Conservation (phyloP, 257 asterid species). For the Gynochthodes officinalis region DNA sequence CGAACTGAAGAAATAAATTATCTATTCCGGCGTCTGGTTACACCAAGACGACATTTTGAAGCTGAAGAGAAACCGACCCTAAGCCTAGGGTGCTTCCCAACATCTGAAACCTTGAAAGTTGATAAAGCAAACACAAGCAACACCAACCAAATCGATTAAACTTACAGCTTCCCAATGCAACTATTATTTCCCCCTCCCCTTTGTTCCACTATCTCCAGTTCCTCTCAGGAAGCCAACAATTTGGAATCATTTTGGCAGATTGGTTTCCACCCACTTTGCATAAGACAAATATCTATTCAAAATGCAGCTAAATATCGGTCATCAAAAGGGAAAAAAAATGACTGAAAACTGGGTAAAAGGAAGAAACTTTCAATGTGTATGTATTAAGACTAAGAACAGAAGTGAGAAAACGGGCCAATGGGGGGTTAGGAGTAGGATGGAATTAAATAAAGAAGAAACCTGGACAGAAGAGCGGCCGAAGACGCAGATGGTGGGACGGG, state of each 20-base stretch:
- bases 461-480: slow-evolving; percentile 68
- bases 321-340: too few species aligned
- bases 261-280: not conserved
- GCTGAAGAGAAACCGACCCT: not conserved
- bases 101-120: not conserved
- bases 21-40: not conserved
- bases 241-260: too few species aligned
- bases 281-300: not conserved
- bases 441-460: slow-evolving; percentile 32
- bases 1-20: not conserved
- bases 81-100: not conserved
- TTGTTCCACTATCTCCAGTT: too few species aligned
- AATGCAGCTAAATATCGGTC: too few species aligned
- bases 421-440: not conserved
- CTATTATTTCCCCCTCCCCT: not conserved
- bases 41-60: not conserved
- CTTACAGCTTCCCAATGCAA: not conserved
- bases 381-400: too few species aligned
- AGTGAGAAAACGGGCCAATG: too few species aligned
- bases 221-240: not conserved
- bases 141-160: not conserved
- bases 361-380: too few species aligned
- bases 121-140: not conserved
- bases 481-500: slow-evolving; percentile 81
- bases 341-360: too few species aligned